Percentiles rank a stretch among this genome's conserved stretches.
Evolutionary conservation across 139 green algal species (phyloP).

Genomic region (Volvox reticuliferus): DNA sequence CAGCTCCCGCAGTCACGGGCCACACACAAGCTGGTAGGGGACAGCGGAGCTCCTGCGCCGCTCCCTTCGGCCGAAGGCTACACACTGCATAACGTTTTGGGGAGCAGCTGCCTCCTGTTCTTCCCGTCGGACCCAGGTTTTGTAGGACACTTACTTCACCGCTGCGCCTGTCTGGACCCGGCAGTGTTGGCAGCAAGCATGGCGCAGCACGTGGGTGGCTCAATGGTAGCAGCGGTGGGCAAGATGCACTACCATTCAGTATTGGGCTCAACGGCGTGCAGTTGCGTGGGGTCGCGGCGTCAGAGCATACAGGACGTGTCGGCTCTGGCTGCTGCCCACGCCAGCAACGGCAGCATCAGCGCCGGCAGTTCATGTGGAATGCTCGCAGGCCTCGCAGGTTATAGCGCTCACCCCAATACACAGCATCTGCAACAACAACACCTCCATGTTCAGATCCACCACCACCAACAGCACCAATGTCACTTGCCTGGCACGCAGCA

Average conservation of each 20-base stretch:
- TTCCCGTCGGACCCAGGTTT: conserved; percentile 78
- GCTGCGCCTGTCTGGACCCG: conserved; percentile 75
- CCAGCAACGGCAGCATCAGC: conserved; percentile 22
- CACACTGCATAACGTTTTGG: conserved; percentile 77
- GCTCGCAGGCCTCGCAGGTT: neutral
- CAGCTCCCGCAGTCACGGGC: neutral
- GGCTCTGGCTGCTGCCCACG: neutral
- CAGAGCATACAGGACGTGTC: conserved; percentile 35
- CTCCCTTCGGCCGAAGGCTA: conserved; percentile 77
- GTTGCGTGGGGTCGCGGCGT: conserved; percentile 2
- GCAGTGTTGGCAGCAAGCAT: conserved; percentile 25
- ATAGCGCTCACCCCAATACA: neutral
- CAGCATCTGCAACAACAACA: neutral
- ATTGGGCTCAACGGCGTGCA: neutral
- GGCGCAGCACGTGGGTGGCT: conserved; percentile 4
- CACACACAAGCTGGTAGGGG: neutral
- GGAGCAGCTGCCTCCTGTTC: conserved; percentile 90
- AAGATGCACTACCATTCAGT: conserved; percentile 13
- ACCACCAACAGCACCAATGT: neutral
- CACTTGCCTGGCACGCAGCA: neutral
- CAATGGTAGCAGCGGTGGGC: neutral
- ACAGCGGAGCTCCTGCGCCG: neutral
- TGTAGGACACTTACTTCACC: conserved; percentile 69
- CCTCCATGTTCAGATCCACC: neutral
- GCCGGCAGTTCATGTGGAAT: neutral